phyloP scores from a whole-genome alignment of 257 asterid genomes.

The Petrea volubilis region DNA sequence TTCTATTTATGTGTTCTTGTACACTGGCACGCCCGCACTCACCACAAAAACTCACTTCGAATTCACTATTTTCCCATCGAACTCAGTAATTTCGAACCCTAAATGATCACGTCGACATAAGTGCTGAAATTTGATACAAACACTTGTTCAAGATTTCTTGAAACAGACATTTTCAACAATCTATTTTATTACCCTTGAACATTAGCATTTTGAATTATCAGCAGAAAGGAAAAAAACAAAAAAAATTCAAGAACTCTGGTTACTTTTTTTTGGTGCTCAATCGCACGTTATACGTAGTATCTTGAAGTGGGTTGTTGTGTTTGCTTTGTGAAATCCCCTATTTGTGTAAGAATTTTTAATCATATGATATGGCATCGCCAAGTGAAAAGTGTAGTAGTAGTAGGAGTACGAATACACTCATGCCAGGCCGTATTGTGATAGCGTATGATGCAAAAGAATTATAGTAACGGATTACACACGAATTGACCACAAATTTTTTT shows the following conservation, averaged over 20 bases:
- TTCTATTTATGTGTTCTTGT: too few species aligned
- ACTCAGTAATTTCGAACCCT: too few species aligned
- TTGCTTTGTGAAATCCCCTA: neutral
- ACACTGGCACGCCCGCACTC: too few species aligned
- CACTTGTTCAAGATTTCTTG: conserved; percentile 22
- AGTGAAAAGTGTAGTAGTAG: conserved; percentile 34
- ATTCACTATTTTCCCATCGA: too few species aligned
- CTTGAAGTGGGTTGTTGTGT: neutral
- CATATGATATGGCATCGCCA: conserved; percentile 30
- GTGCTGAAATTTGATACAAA: too few species aligned
- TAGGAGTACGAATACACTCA: conserved; percentile 24
- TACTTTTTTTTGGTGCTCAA: too few species aligned
- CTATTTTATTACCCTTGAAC: neutral
- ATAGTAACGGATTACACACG: too few species aligned
- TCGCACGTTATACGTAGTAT: too few species aligned
- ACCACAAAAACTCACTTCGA: too few species aligned
- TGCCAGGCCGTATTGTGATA: conserved; percentile 53
- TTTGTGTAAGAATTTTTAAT: neutral
- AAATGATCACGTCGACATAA: too few species aligned
- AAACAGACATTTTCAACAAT: neutral
- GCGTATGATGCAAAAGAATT: conserved; percentile 66
- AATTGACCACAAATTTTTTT: too few species aligned
- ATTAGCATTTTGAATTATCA: neutral
- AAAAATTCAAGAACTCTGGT: neutral
- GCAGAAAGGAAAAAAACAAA: neutral